Evolutionary conservation across 2,329 filamentous ascomycete species (phyloP).

Genomic region (Clarireedia monteithiana): DNA sequence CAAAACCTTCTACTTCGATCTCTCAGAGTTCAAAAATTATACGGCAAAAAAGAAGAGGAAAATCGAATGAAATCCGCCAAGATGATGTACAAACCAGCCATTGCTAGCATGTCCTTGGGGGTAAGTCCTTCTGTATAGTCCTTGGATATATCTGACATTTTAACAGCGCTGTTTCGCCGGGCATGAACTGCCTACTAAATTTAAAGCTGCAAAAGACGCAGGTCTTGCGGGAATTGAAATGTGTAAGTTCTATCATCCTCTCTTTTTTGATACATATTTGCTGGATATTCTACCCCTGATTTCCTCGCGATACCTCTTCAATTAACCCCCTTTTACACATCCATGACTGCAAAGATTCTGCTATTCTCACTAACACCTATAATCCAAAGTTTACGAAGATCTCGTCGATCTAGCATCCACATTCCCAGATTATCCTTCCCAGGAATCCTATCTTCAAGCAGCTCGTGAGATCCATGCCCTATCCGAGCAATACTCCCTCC

Average conservation of each 20-base stretch:
- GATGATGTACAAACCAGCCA: slow-evolving; percentile 55
- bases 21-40: background rate
- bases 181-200: slow-evolving; percentile 58
- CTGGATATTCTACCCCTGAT: no score
- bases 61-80: background rate
- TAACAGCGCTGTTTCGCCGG: slow-evolving; percentile 1
- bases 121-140: slow-evolving; percentile 10
- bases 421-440: slow-evolving; percentile 24
- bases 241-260: slow-evolving; percentile 28
- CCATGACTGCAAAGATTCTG: background rate
- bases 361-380: background rate
- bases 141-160: background rate
- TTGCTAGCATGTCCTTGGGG: slow-evolving; percentile 72
- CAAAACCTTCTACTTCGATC: background rate
- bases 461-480: slow-evolving; percentile 49
- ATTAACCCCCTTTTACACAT: background rate
- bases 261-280: background rate
- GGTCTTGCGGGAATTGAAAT: slow-evolving; percentile 66
- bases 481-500: slow-evolving; percentile 46
- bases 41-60: background rate
- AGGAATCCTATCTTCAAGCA: slow-evolving; percentile 43
- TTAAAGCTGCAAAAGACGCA: slow-evolving; percentile 57
- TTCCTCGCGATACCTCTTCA: background rate
- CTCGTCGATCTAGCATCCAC: slow-evolving; percentile 49
- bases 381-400: slow-evolving; percentile 55